A percentile compares a stretch with the other conserved stretches of the same genome.
These are phyloP conservation scores for Pinus albicaulis DNA, from an alignment of 75 land plant genomes.

Conservation along the genomic window DNA sequence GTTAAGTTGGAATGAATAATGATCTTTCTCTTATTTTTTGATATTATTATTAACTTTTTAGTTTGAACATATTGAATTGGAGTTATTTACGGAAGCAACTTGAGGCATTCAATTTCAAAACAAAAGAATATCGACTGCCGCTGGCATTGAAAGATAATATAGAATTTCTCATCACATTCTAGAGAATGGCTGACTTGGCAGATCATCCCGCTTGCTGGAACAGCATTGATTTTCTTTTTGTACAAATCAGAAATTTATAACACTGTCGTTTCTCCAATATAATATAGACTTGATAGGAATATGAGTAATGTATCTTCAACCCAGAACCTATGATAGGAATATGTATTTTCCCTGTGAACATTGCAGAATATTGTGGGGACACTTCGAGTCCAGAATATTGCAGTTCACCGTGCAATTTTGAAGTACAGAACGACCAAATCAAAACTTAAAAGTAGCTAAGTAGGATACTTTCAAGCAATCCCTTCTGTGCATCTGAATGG, in stretches of 20 bases:
- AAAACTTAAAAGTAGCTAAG: neutral
- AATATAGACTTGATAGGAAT: neutral
- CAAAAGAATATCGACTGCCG: neutral
- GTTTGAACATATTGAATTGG: too few relatives aligned
- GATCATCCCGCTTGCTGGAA: too few relatives aligned
- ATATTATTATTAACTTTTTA: too few relatives aligned
- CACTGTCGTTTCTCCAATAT: neutral
- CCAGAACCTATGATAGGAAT: neutral
- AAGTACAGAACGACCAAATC: neutral
- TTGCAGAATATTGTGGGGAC: too few relatives aligned
- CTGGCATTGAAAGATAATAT: neutral
- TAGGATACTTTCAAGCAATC: neutral
- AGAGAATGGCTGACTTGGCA: too few relatives aligned
- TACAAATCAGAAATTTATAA: neutral
- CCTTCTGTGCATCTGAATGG: neutral
- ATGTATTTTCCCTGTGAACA: neutral
- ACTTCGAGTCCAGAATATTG: too few relatives aligned
- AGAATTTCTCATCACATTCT: too few relatives aligned
- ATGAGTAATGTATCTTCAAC: neutral
- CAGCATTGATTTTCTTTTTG: neutral
- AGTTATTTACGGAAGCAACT: too few relatives aligned
- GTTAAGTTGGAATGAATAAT: too few relatives aligned
- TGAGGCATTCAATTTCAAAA: constrained; percentile 6
- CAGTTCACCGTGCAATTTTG: neutral
- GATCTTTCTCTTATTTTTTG: too few relatives aligned